Percentiles rank a stretch among this genome's conserved stretches.
Conservation (phyloP, 1,284 basidiomycete genomes). For the Termitomyces sp. region DNA sequence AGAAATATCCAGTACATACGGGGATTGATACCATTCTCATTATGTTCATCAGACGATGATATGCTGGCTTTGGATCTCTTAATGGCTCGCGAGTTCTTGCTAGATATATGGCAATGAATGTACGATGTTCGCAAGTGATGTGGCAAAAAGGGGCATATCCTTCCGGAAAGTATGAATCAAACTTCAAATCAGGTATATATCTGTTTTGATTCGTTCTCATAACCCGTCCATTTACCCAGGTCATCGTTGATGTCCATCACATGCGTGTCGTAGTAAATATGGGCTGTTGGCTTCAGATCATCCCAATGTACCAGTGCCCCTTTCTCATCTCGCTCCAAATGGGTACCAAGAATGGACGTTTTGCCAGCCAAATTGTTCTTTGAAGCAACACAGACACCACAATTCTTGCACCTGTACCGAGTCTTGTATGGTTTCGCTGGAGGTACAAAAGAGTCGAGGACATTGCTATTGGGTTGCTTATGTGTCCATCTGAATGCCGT, state of each 20-base stretch:
- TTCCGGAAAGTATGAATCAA: not conserved
- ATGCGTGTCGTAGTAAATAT: constrained; percentile 12
- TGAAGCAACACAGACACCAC: constrained; percentile 47
- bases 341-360: constrained; percentile 52
- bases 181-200: not conserved
- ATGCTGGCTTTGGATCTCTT: not conserved
- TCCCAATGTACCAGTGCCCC: constrained; percentile 7
- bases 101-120: not conserved
- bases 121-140: not conserved
- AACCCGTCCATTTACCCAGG: constrained; percentile 11
- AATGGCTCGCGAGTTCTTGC: not conserved
- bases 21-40: constrained; percentile 5
- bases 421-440: constrained; percentile 49
- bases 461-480: constrained; percentile 26
- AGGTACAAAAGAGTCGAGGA: constrained; percentile 41
- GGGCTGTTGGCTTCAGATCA: constrained; percentile 11
- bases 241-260: constrained; percentile 36
- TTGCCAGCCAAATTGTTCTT: constrained; percentile 40
- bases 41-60: not conserved
- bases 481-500: constrained; percentile 50
- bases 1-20: constrained; percentile 12
- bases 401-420: constrained; percentile 54
- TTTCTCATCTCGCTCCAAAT: constrained; percentile 41
- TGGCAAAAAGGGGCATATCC: not conserved
- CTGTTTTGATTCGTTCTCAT: constrained; percentile 7